phyloP scores from a whole-genome alignment of 371 early-diverging fungal genomes.

The Catenaria anguillulae region DNA sequence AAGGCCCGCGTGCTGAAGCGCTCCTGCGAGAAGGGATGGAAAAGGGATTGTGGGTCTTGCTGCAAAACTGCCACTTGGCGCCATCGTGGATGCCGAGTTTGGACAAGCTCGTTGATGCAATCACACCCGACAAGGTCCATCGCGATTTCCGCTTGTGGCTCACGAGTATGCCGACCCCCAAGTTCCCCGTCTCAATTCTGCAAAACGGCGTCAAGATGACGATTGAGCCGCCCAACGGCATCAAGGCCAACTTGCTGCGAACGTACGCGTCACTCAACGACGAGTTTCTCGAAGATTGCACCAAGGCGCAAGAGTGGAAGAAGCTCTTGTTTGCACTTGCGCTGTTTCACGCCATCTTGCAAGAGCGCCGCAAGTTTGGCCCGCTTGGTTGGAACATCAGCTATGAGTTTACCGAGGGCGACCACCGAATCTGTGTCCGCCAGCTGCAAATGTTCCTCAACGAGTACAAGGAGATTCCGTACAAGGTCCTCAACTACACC shows the following conservation, averaged over 20 bases:
- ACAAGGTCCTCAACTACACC: slow-evolving; percentile 39
- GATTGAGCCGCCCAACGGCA: slow-evolving; percentile 39
- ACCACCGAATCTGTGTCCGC: slow-evolving; percentile 31
- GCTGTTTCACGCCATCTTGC: slow-evolving; percentile 42
- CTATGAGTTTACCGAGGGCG: slow-evolving; percentile 33
- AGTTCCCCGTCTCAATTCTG: slow-evolving; percentile 39
- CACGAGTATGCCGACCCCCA: slow-evolving; percentile 36
- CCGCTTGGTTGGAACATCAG: slow-evolving; percentile 44
- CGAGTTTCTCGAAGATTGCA: slow-evolving; percentile 26
- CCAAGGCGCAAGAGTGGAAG: slow-evolving; percentile 30
- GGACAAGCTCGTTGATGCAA: slow-evolving; percentile 32
- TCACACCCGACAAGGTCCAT: slow-evolving; percentile 36
- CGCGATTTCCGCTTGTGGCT: slow-evolving; percentile 40
- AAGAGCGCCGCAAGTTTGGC: slow-evolving; percentile 42
- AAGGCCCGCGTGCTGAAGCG: slow-evolving; percentile 38
- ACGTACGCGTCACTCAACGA: slow-evolving; percentile 37
- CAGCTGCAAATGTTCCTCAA: slow-evolving; percentile 42
- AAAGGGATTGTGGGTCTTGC: slow-evolving; percentile 34
- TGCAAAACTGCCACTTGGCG: slow-evolving; percentile 41
- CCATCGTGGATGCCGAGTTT: slow-evolving; percentile 43
- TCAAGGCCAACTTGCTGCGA: slow-evolving; percentile 39
- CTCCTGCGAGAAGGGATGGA: slow-evolving; percentile 38
- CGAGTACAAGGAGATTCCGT: slow-evolving; percentile 35
- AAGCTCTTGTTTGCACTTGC: slow-evolving; percentile 32
- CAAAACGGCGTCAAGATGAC: slow-evolving; percentile 43